These are phyloP conservation scores for Exophiala sp. DNA, from an alignment of 2,329 filamentous ascomycete genomes.

Conservation along the genomic window DNA sequence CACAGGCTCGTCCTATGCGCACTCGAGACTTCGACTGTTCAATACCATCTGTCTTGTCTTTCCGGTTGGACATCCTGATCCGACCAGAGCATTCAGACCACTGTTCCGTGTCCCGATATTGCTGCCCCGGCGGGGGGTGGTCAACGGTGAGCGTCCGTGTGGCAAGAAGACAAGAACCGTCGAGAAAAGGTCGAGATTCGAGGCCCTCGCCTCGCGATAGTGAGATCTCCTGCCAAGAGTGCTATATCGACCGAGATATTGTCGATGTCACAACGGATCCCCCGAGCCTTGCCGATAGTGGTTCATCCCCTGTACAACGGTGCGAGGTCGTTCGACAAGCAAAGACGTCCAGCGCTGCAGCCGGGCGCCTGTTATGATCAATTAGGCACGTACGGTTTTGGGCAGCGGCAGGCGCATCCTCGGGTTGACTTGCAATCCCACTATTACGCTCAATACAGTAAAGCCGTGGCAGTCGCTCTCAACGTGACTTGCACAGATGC, in stretches of 20 bases:
- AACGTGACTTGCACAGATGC: neutral
- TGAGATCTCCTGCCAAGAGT: neutral
- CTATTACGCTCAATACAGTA: neutral
- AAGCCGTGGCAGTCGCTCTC: neutral
- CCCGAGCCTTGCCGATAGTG: neutral
- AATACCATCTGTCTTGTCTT: conserved; percentile 8
- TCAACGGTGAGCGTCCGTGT: neutral
- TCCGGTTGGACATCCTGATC: conserved; percentile 13
- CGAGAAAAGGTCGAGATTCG: neutral
- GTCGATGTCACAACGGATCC: conserved; percentile 1
- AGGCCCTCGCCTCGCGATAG: neutral
- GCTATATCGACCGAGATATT: neutral
- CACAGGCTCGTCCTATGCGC: conserved; percentile 20
- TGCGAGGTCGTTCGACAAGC: neutral
- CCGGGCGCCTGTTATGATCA: neutral
- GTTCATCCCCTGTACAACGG: conserved; percentile 2
- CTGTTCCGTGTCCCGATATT: neutral
- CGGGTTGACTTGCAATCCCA: neutral
- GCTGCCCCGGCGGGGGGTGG: neutral
- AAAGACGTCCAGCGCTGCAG: neutral
- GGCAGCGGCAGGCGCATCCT: neutral
- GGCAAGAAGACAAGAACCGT: neutral
- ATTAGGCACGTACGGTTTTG: neutral
- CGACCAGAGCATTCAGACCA: neutral
- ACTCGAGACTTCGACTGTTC: conserved; percentile 14